phyloP scores from a whole-genome alignment of 306 rosid species.

The Rosa lucieae region DNA sequence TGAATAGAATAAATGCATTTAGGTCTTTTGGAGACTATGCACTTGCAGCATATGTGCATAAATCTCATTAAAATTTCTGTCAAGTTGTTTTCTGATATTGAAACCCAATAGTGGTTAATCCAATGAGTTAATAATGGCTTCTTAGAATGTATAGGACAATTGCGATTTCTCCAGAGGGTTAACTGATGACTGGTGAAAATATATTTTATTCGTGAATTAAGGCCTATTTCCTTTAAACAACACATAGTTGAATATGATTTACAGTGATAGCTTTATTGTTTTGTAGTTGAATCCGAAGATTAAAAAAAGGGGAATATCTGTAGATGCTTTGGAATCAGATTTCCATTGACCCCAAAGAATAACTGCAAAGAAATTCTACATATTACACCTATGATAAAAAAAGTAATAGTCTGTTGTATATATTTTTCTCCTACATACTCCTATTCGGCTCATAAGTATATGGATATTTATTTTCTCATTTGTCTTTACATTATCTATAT shows the following conservation, averaged over 20 bases:
- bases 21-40: neutral
- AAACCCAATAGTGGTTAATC: neutral
- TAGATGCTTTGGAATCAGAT: neutral
- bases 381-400: neutral
- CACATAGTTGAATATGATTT: neutral
- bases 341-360: neutral
- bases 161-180: neutral
- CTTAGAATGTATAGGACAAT: neutral
- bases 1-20: neutral
- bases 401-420: neutral
- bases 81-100: neutral
- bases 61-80: neutral
- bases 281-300: neutral
- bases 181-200: neutral
- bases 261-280: neutral
- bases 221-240: neutral
- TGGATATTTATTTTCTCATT: neutral
- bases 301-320: neutral
- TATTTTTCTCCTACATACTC: neutral
- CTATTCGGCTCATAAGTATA: neutral
- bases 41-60: neutral
- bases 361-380: neutral
- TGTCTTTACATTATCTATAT: neutral
- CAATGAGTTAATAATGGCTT: neutral
- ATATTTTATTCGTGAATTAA: neutral